Conservation (phyloP, 768 basidiomycete genomes). For the Pisolithus microcarpus region DNA sequence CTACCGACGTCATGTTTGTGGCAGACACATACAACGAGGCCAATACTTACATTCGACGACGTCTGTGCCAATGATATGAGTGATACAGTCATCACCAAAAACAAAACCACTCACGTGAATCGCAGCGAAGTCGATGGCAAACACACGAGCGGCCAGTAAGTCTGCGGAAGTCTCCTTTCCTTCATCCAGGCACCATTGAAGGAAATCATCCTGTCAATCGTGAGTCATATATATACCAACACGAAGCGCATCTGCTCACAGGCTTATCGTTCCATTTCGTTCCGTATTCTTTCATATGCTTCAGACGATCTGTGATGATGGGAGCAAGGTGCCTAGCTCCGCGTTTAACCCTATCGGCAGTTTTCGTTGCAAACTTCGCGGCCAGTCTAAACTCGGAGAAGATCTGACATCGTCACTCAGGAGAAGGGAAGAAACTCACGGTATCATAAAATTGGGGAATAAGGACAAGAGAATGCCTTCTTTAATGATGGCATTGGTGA, state of each 20-base stretch:
- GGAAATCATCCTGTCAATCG: not conserved
- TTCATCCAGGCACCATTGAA: not conserved
- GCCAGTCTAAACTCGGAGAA: not conserved
- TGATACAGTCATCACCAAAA: not conserved
- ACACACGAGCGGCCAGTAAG: not conserved
- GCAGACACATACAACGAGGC: not conserved
- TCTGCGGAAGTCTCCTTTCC: not conserved
- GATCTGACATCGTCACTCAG: not conserved
- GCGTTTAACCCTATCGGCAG: not conserved
- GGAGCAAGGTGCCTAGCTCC: not conserved
- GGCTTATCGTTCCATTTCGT: not conserved
- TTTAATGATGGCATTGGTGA: not conserved
- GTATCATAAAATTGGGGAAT: not conserved
- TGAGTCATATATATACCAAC: too few species aligned
- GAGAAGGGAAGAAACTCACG: not conserved
- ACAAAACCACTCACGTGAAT: constrained; percentile 13
- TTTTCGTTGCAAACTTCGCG: not conserved
- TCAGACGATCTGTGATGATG: not conserved
- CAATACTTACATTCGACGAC: not conserved
- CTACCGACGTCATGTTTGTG: constrained; percentile 8
- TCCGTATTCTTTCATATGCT: not conserved
- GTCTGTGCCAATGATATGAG: not conserved
- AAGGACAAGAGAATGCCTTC: not conserved
- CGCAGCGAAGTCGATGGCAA: not conserved
- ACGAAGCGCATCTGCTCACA: not conserved